A percentile compares a stretch with the other conserved stretches of the same genome.
Conservation (phyloP, 2,329 filamentous ascomycete genomes). For the Colletotrichum simmondsii region DNA sequence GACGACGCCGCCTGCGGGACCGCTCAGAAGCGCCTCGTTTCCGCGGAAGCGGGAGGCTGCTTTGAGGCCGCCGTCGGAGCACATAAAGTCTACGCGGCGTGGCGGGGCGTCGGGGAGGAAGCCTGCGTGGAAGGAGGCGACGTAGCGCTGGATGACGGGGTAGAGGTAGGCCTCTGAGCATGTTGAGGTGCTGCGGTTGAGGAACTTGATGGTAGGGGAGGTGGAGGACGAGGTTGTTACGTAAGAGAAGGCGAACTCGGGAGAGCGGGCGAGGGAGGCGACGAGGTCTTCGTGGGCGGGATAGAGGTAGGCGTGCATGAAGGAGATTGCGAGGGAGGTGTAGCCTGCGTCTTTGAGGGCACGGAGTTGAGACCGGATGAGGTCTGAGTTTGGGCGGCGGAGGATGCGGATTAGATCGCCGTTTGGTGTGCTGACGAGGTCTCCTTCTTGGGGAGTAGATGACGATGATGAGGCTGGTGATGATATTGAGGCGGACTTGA, state of each 20-base stretch:
- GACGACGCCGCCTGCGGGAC: slow-evolving; percentile 77
- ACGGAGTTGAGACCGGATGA: slow-evolving; percentile 66
- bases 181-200: slow-evolving; percentile 73
- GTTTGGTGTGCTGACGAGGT: slow-evolving; percentile 70
- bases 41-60: slow-evolving; percentile 71
- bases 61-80: slow-evolving; percentile 57
- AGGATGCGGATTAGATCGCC: slow-evolving; percentile 75
- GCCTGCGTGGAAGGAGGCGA: slow-evolving; percentile 71
- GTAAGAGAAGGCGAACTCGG: slow-evolving; percentile 75
- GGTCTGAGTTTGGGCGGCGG: slow-evolving; percentile 59
- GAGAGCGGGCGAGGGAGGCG: slow-evolving; percentile 53
- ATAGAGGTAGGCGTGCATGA: slow-evolving; percentile 76
- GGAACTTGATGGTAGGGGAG: slow-evolving; percentile 79
- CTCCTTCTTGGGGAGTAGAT: slow-evolving; percentile 39
- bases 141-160: slow-evolving; percentile 76
- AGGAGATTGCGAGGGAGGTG: slow-evolving; percentile 62
- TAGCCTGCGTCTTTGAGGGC: slow-evolving; percentile 70
- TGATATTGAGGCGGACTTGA: not conserved
- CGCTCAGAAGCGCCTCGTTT: slow-evolving; percentile 73
- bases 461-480: not conserved
- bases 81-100: slow-evolving; percentile 75
- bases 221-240: slow-evolving; percentile 74
- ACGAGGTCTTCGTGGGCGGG: slow-evolving; percentile 65
- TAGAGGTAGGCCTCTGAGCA: slow-evolving; percentile 80
- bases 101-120: slow-evolving; percentile 64